Conservation (phyloP, 2,329 filamentous ascomycete genomes). For the Paecilomyces fulvus region DNA sequence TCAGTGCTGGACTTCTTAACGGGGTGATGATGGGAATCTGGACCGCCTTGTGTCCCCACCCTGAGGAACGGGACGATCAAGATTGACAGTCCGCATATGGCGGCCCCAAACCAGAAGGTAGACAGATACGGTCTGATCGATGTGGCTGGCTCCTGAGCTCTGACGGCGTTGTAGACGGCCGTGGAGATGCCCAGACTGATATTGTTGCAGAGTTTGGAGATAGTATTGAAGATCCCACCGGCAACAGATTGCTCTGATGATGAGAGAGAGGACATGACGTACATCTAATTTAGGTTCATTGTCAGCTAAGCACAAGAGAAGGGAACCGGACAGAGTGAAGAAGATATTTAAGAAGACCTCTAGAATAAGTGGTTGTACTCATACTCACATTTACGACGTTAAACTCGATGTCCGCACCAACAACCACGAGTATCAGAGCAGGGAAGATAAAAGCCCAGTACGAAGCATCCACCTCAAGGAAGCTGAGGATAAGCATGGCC, state of each 20-base stretch:
- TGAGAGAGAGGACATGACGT: slow-evolving; percentile 59
- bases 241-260: slow-evolving; percentile 56
- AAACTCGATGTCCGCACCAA: slow-evolving; percentile 62
- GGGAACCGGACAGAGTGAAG: too few species aligned
- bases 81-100: slow-evolving; percentile 16
- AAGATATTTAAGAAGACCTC: background rate
- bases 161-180: slow-evolving; percentile 31
- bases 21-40: background rate
- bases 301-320: slow-evolving; percentile 4
- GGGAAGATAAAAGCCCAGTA: slow-evolving; percentile 63
- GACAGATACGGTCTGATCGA: slow-evolving; percentile 20
- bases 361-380: slow-evolving; percentile 15
- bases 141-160: slow-evolving; percentile 10
- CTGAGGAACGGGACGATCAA: slow-evolving; percentile 22
- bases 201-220: slow-evolving; percentile 52
- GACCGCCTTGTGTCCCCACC: slow-evolving; percentile 18
- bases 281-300: slow-evolving; percentile 43
- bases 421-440: slow-evolving; percentile 50
- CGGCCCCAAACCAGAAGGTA: slow-evolving; percentile 22
- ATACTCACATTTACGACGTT: slow-evolving; percentile 58
- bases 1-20: background rate
- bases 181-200: slow-evolving; percentile 55
- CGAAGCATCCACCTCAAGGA: slow-evolving; percentile 46
- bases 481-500: slow-evolving; percentile 46
- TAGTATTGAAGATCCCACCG: slow-evolving; percentile 60